These are phyloP conservation scores for Zygoascus hellenicus DNA, from an alignment of 1,139 yeast species.

Conservation along the genomic window DNA sequence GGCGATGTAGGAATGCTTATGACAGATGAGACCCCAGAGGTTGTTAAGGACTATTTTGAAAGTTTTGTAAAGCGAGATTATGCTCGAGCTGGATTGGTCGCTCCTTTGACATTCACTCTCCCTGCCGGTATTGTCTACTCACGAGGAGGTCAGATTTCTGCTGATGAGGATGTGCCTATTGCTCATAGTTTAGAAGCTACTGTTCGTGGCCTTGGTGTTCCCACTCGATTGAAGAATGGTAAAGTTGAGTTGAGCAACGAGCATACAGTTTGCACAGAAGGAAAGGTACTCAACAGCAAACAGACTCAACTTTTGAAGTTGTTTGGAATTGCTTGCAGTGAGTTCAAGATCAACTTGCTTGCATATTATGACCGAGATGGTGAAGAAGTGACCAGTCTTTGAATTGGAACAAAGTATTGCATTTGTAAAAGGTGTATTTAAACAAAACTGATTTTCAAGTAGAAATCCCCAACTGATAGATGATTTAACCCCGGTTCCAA, in stretches of 20 bases:
- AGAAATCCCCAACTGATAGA: too few species aligned
- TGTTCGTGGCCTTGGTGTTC: conserved; percentile 81
- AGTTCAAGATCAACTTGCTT: conserved; percentile 72
- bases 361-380: conserved; percentile 53
- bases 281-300: conserved; percentile 77
- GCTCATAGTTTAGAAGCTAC: conserved; percentile 94
- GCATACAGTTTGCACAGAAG: conserved; percentile 72
- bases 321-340: conserved; percentile 91
- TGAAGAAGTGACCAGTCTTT: conserved; percentile 15
- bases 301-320: conserved; percentile 90
- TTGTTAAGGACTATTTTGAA: conserved; percentile 77
- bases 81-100: conserved; percentile 79
- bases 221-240: conserved; percentile 86
- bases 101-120: conserved; percentile 76
- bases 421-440: too few species aligned
- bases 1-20: conserved; percentile 86
- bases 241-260: conserved; percentile 73
- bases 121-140: conserved; percentile 92
- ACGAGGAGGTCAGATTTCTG: conserved; percentile 87
- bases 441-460: too few species aligned
- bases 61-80: conserved; percentile 75
- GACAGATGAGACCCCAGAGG: conserved; percentile 79
- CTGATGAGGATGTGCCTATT: conserved; percentile 93
- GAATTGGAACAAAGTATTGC: neutral
- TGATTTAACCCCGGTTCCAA: too few species aligned